These are phyloP conservation scores for Colletotrichum tropicale DNA, from an alignment of 2,329 filamentous ascomycete genomes.

Conservation along the genomic window DNA sequence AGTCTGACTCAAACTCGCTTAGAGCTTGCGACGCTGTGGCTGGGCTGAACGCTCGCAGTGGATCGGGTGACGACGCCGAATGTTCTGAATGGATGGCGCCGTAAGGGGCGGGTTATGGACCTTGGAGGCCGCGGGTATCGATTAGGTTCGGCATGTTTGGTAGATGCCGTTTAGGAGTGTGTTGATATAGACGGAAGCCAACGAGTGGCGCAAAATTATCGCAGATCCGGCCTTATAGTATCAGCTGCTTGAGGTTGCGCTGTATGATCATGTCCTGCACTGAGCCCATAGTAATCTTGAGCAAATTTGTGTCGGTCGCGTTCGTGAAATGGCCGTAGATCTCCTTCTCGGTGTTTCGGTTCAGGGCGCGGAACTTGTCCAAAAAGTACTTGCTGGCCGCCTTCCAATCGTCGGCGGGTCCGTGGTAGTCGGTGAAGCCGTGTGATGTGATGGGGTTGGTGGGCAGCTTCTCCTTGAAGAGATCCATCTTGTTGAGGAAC, in stretches of 20 bases:
- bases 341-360: constrained; percentile 69
- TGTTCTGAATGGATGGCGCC: background rate
- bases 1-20: background rate
- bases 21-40: background rate
- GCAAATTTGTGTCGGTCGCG: constrained; percentile 71
- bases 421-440: constrained; percentile 80
- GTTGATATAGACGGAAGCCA: background rate
- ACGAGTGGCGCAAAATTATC: background rate
- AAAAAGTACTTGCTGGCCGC: constrained; percentile 81
- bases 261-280: constrained; percentile 90
- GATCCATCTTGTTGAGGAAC: constrained; percentile 87
- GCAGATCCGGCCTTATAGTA: constrained; percentile 55
- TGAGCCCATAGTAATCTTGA: constrained; percentile 86
- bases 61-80: background rate
- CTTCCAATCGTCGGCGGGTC: constrained; percentile 73
- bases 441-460: constrained; percentile 74
- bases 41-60: background rate
- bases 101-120: background rate
- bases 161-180: background rate
- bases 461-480: constrained; percentile 79
- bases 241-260: constrained; percentile 80
- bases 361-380: constrained; percentile 79
- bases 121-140: constrained; percentile 13
- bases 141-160: constrained; percentile 8
- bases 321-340: constrained; percentile 69